Evolutionary conservation across 345 rosid genomes (phyloP).

Genomic region (Eucalyptus regnans): DNA sequence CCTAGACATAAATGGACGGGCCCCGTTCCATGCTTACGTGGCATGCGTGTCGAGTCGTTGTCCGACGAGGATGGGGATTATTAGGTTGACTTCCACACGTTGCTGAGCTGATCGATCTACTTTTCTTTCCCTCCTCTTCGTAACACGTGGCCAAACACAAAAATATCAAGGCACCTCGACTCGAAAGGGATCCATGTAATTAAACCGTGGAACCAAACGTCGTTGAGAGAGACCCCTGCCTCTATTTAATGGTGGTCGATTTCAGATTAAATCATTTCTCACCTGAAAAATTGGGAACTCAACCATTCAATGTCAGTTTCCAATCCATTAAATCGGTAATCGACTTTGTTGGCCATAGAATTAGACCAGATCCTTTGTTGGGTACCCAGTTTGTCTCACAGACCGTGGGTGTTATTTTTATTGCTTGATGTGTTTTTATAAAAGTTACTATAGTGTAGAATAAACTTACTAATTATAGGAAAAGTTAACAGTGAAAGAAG

Average conservation of each 20-base stretch:
- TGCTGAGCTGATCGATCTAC: background rate
- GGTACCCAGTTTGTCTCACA: no score
- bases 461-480: no score
- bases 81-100: background rate
- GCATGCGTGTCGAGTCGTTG: background rate
- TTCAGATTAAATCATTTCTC: background rate
- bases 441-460: no score
- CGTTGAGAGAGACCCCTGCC: background rate
- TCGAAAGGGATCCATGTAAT: background rate
- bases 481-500: no score
- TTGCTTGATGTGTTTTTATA: no score
- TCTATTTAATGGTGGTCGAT: background rate
- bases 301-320: background rate
- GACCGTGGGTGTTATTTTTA: no score
- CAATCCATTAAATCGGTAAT: background rate
- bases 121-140: background rate
- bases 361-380: background rate
- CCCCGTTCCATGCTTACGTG: background rate
- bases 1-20: background rate
- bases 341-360: background rate
- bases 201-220: background rate
- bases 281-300: background rate
- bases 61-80: background rate
- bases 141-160: background rate
- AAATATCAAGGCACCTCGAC: background rate